Percentiles rank a stretch among this genome's conserved stretches.
These are phyloP conservation scores for Apiospora pterosperma DNA, from an alignment of 2,329 filamentous ascomycete species.

Conservation along the genomic window DNA sequence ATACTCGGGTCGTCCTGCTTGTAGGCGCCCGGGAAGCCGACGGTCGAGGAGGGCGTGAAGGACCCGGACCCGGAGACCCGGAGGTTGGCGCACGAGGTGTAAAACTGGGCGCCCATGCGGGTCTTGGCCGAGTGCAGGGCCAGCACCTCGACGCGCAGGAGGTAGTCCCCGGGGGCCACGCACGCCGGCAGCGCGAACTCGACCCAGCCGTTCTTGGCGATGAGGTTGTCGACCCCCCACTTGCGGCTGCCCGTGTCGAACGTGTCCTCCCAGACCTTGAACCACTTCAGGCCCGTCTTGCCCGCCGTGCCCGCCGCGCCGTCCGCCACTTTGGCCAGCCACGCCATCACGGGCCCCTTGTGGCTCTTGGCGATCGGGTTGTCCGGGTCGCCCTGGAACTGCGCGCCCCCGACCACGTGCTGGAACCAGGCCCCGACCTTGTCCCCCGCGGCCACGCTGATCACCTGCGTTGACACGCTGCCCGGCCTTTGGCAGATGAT, in stretches of 20 bases:
- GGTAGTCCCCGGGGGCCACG: conserved; percentile 51
- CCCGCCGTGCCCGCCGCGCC: conserved; percentile 39
- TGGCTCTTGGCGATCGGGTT: conserved; percentile 53
- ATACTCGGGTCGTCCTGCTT: conserved; percentile 40
- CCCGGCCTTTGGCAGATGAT: conserved; percentile 48
- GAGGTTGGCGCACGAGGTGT: conserved; percentile 37
- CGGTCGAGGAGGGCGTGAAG: conserved; percentile 32
- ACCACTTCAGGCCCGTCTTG: conserved; percentile 50
- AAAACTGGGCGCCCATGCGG: conserved; percentile 38
- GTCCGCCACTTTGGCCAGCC: conserved; percentile 50
- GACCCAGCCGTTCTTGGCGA: conserved; percentile 39
- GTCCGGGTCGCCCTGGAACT: conserved; percentile 44
- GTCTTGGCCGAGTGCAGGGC: conserved; percentile 49
- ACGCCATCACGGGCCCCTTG: conserved; percentile 52
- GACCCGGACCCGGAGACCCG: conserved; percentile 34
- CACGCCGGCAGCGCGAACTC: conserved; percentile 47
- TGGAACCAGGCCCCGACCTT: conserved; percentile 49
- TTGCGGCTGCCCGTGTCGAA: conserved; percentile 38
- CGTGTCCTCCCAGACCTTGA: conserved; percentile 53
- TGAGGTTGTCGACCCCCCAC: conserved; percentile 43
- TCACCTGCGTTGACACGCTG: conserved; percentile 37
- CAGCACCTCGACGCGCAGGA: conserved; percentile 51
- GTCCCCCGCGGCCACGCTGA: conserved; percentile 48
- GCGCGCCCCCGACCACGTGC: conserved; percentile 51
- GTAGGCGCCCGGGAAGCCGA: conserved; percentile 45